Conservation (phyloP, 495 filamentous ascomycete species). For the Amorphotheca resinae region DNA sequence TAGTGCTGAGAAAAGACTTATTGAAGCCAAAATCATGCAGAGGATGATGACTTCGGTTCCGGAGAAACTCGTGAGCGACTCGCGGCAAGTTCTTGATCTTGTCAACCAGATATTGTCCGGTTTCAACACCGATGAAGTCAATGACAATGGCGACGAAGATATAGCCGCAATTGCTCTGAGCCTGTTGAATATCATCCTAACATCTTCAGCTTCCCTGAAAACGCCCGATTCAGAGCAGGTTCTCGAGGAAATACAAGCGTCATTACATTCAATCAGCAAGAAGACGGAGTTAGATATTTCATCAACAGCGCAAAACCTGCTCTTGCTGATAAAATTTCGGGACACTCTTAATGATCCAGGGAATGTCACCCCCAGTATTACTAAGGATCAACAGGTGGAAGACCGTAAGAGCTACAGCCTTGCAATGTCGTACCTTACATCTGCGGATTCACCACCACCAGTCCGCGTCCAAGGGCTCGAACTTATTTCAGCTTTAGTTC, state of each 20-base stretch:
- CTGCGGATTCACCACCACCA: conserved; percentile 54
- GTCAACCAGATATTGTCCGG: conserved; percentile 43
- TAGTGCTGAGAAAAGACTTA: conserved; percentile 35
- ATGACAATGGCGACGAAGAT: conserved; percentile 29
- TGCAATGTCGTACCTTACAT: conserved; percentile 59
- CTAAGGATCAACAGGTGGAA: conserved; percentile 37
- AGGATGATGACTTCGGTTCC: conserved; percentile 54
- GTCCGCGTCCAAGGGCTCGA: conserved; percentile 69
- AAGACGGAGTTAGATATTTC: conserved; percentile 22
- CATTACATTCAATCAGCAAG: conserved; percentile 32
- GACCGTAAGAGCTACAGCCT: conserved; percentile 60
- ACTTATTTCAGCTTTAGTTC: conserved; percentile 52
- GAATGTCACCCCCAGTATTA: conserved; percentile 11
- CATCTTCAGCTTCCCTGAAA: conserved; percentile 46
- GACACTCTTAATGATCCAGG: conserved; percentile 5
- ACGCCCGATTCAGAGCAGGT: conserved; percentile 31
- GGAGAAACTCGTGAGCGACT: conserved; percentile 52
- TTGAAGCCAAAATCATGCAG: conserved; percentile 51
- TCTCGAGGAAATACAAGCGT: conserved; percentile 38
- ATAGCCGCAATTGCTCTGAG: conserved; percentile 49
- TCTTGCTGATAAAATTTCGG: conserved; percentile 44
- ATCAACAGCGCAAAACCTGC: conserved; percentile 43
- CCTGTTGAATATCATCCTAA: conserved; percentile 52
- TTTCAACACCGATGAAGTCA: conserved; percentile 9
- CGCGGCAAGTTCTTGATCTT: conserved; percentile 49